These are phyloP conservation scores for Puccinia brachypodii DNA, from an alignment of 1,284 basidiomycete genomes.

Conservation along the genomic window DNA sequence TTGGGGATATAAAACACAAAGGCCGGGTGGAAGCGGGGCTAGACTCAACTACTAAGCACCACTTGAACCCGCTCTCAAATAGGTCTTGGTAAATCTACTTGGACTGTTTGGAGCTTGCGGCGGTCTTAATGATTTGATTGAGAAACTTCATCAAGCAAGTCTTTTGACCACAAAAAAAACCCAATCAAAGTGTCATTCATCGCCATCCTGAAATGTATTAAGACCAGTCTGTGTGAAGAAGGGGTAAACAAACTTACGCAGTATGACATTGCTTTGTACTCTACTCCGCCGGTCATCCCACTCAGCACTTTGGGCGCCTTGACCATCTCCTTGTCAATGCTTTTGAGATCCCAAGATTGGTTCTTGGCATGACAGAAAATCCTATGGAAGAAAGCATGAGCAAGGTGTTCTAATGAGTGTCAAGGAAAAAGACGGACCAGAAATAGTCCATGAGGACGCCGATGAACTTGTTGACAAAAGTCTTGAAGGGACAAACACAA, in stretches of 20 bases:
- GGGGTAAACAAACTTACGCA: slow-evolving; percentile 65
- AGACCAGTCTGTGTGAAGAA: slow-evolving; percentile 2
- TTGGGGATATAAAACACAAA: slow-evolving; percentile 49
- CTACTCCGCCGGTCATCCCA: slow-evolving; percentile 97
- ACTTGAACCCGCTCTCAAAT: slow-evolving; percentile 81
- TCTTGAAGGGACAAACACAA: slow-evolving; percentile 39
- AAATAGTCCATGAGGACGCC: slow-evolving; percentile 49
- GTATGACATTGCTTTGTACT: slow-evolving; percentile 94
- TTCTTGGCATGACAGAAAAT: slow-evolving; percentile 96
- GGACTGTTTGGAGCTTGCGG: slow-evolving; percentile 67
- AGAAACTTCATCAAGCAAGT: slow-evolving; percentile 78
- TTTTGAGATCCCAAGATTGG: slow-evolving; percentile 76
- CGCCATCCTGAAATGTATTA: background rate
- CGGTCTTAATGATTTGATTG: slow-evolving; percentile 72
- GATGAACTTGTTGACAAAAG: slow-evolving; percentile 41
- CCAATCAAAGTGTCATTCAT: background rate
- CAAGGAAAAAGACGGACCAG: slow-evolving; percentile 21
- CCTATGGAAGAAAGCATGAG: slow-evolving; percentile 56
- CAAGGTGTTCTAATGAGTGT: background rate
- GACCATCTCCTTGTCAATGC: slow-evolving; percentile 77
- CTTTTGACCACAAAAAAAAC: slow-evolving; percentile 59
- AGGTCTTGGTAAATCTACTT: slow-evolving; percentile 77
- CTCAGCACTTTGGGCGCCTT: slow-evolving; percentile 91
- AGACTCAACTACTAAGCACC: slow-evolving; percentile 67
- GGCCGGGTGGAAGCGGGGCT: slow-evolving; percentile 45